Evolutionary conservation across 2,329 filamentous ascomycete genomes (phyloP).

Genomic region (Dactylonectria macrodidyma): DNA sequence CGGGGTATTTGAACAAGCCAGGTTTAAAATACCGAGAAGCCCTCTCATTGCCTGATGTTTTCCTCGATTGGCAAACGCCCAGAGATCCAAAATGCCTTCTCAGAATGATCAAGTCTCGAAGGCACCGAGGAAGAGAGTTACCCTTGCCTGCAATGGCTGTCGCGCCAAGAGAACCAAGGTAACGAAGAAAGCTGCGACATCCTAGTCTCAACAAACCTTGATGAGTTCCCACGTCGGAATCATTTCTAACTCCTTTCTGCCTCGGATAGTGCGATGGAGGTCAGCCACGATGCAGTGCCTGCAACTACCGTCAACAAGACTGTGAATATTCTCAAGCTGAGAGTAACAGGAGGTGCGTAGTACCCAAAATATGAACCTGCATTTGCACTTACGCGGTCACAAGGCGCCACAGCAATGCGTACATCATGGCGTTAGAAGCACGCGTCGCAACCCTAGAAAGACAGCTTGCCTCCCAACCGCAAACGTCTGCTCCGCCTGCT

Average conservation of each 20-base stretch:
- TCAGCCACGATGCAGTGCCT: constrained; percentile 26
- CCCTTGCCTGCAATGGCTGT: constrained; percentile 32
- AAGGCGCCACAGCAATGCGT: constrained; percentile 33
- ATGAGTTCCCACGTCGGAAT: not conserved
- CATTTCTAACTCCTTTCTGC: not conserved
- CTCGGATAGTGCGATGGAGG: constrained; percentile 32
- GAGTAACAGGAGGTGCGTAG: constrained; percentile 29
- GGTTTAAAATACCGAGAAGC: no score
- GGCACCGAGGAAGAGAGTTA: constrained; percentile 20
- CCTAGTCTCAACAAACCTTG: not conserved
- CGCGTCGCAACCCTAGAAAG: constrained; percentile 26
- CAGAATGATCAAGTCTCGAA: constrained; percentile 5
- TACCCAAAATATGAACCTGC: not conserved
- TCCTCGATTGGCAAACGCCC: no score
- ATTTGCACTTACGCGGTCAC: constrained; percentile 6
- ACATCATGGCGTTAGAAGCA: constrained; percentile 26
- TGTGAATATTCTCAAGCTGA: constrained; percentile 29
- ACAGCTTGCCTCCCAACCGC: constrained; percentile 13
- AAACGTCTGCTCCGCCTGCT: not conserved
- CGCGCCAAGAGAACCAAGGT: constrained; percentile 31
- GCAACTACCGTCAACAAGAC: constrained; percentile 20
- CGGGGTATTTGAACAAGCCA: no score
- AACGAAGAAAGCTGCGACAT: not conserved
- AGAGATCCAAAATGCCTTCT: constrained; percentile 6
- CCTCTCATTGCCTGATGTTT: no score